phyloP scores from a whole-genome alignment of 306 rosid genomes.

The Prinsepia uniflora region DNA sequence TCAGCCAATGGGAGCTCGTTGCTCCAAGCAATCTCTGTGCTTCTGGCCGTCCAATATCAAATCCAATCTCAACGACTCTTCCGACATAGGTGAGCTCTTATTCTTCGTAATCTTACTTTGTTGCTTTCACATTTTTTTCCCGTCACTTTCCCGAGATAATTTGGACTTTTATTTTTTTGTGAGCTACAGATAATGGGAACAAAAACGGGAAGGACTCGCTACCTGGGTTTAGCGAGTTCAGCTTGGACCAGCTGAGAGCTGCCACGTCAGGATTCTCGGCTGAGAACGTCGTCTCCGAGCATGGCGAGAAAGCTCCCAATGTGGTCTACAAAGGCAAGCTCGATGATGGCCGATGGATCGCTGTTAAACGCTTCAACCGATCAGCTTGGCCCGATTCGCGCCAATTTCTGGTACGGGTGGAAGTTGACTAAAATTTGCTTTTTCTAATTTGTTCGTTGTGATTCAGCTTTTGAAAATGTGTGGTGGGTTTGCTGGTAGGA shows the following conservation, averaged over 20 bases:
- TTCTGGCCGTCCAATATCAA: slow-evolving; percentile 83
- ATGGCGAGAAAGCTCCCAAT: slow-evolving; percentile 99
- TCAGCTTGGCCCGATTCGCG: slow-evolving; percentile 99
- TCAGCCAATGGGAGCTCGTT: slow-evolving; percentile 86
- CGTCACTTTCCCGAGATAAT: slow-evolving; percentile 26
- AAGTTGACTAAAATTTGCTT: neutral
- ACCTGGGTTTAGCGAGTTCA: slow-evolving; percentile 70
- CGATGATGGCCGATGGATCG: slow-evolving; percentile 64
- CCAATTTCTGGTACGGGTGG: slow-evolving; percentile 68
- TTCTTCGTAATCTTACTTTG: neutral
- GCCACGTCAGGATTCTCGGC: slow-evolving; percentile 87
- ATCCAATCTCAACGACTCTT: slow-evolving; percentile 57
- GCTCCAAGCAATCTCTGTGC: slow-evolving; percentile 78
- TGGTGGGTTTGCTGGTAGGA: slow-evolving; percentile 43
- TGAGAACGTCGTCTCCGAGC: slow-evolving; percentile 91
- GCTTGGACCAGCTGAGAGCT: slow-evolving; percentile 63
- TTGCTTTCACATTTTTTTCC: neutral
- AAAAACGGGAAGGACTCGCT: slow-evolving; percentile 47
- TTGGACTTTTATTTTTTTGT: neutral
- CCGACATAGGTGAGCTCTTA: slow-evolving; percentile 50
- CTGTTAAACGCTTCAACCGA: slow-evolving; percentile 90
- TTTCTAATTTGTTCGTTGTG: neutral
- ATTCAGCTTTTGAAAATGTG: neutral
- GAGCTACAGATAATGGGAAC: slow-evolving; percentile 60
- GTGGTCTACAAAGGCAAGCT: slow-evolving; percentile 81